These are phyloP conservation scores for Entonaema liquescens DNA, from an alignment of 495 filamentous ascomycete genomes.

Conservation along the genomic window DNA sequence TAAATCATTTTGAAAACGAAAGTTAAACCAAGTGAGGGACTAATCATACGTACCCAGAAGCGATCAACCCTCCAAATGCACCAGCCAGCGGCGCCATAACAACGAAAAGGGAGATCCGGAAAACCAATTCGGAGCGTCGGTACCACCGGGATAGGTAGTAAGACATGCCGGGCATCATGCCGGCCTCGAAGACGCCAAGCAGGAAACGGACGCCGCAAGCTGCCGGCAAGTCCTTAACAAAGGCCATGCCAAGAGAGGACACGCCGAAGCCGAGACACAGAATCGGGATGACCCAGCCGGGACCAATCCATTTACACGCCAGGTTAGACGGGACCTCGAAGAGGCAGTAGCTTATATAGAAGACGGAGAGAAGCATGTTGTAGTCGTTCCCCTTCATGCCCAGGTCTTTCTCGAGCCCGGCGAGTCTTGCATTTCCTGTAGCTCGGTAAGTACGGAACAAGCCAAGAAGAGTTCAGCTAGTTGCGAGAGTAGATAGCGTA, in stretches of 20 bases:
- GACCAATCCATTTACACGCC: constrained; percentile 68
- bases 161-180: constrained; percentile 75
- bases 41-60: constrained; percentile 55
- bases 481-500: constrained; percentile 35
- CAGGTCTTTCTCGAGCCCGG: constrained; percentile 69
- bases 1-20: too few species aligned
- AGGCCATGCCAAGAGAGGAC: constrained; percentile 51
- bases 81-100: constrained; percentile 75
- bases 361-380: constrained; percentile 68
- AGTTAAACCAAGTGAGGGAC: neutral
- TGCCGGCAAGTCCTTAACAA: constrained; percentile 50
- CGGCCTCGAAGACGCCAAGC: constrained; percentile 73
- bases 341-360: constrained; percentile 75
- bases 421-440: constrained; percentile 61
- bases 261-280: constrained; percentile 58
- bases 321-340: constrained; percentile 75
- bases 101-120: constrained; percentile 77
- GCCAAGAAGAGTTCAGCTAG: too few species aligned
- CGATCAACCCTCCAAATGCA: constrained; percentile 75
- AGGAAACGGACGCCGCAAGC: constrained; percentile 60
- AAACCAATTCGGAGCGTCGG: constrained; percentile 70
- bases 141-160: constrained; percentile 80
- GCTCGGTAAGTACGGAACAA: constrained; percentile 24
- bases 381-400: constrained; percentile 72
- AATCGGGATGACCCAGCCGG: constrained; percentile 71